These are phyloP conservation scores for Sungouiella thailandica DNA, from an alignment of 805 yeast genomes.

Conservation along the genomic window DNA sequence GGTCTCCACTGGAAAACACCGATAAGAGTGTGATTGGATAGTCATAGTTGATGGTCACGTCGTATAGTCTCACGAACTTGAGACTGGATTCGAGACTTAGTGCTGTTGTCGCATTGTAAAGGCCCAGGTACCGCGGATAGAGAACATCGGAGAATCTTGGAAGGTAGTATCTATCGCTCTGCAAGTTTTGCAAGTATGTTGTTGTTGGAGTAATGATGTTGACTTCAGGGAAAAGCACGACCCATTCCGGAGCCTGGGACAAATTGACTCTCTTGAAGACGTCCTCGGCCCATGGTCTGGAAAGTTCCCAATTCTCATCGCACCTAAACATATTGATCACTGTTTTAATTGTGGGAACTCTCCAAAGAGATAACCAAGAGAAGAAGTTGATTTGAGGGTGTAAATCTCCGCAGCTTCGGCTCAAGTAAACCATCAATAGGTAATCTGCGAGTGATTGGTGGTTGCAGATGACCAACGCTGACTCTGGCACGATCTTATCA, in stretches of 20 bases:
- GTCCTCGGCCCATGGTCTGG: constrained; percentile 28
- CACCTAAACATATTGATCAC: constrained; percentile 44
- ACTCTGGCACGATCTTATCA: constrained; percentile 31
- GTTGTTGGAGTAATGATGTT: constrained; percentile 55
- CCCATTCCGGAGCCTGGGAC: constrained; percentile 50
- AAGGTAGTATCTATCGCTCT: constrained; percentile 53
- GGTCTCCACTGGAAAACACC: constrained; percentile 22
- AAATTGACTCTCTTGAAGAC: constrained; percentile 31
- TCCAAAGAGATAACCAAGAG: constrained; percentile 66
- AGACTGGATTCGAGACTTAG: constrained; percentile 27
- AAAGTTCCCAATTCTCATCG: constrained; percentile 70
- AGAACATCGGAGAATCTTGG: constrained; percentile 57
- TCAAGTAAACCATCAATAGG: constrained; percentile 42
- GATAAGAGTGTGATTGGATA: constrained; percentile 26
- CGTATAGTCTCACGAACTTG: constrained; percentile 46
- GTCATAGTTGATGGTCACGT: constrained; percentile 47
- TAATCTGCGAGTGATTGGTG: constrained; percentile 70
- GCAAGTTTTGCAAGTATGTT: constrained; percentile 45
- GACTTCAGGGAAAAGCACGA: constrained; percentile 82
- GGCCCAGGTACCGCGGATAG: constrained; percentile 71
- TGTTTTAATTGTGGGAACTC: constrained; percentile 50
- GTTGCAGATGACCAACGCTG: constrained; percentile 45
- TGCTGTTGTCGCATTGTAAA: constrained; percentile 45
- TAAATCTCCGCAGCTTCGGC: constrained; percentile 6
- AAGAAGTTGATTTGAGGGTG: constrained; percentile 52